A percentile compares a stretch with the other conserved stretches of the same genome.
Conservation (phyloP, 192 early-diverging fungal genomes). For the Umbelopsis vinacea region DNA sequence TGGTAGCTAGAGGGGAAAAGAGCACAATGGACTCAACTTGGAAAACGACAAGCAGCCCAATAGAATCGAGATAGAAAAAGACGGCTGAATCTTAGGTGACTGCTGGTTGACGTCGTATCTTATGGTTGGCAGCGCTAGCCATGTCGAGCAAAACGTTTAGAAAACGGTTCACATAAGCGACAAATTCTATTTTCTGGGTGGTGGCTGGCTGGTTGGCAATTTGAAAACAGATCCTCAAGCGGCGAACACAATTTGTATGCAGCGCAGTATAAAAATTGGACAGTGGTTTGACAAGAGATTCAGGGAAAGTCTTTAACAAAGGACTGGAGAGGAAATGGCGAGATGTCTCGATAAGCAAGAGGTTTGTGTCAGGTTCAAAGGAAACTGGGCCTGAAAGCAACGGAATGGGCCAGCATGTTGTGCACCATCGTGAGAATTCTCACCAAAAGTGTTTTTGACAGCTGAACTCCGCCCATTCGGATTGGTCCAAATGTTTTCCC, state of each 20-base stretch:
- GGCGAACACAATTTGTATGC: too few species aligned
- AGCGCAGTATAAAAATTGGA: too few species aligned
- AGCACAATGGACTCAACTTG: too few species aligned
- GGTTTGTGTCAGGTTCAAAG: not conserved
- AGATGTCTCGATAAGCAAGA: not conserved
- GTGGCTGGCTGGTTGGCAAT: too few species aligned
- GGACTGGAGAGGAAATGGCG: too few species aligned
- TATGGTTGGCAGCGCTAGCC: not conserved
- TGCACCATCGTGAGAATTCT: conserved; percentile 12
- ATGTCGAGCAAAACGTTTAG: not conserved
- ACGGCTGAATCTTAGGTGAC: not conserved
- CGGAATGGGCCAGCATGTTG: not conserved
- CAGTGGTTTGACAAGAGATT: too few species aligned
- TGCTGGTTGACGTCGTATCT: not conserved
- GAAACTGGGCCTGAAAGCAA: not conserved
- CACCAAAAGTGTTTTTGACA: not conserved
- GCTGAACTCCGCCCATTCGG: conserved; percentile 22
- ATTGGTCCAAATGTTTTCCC: conserved; percentile 17
- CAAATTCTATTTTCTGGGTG: too few species aligned
- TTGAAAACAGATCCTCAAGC: too few species aligned
- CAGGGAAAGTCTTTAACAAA: too few species aligned
- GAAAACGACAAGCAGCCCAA: too few species aligned
- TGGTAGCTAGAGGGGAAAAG: too few species aligned
- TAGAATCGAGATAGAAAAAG: not conserved
- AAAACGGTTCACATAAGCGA: too few species aligned